These are phyloP conservation scores for Tritrichomonas musculus DNA, from an alignment of 208 protist genomes.

Conservation along the genomic window DNA sequence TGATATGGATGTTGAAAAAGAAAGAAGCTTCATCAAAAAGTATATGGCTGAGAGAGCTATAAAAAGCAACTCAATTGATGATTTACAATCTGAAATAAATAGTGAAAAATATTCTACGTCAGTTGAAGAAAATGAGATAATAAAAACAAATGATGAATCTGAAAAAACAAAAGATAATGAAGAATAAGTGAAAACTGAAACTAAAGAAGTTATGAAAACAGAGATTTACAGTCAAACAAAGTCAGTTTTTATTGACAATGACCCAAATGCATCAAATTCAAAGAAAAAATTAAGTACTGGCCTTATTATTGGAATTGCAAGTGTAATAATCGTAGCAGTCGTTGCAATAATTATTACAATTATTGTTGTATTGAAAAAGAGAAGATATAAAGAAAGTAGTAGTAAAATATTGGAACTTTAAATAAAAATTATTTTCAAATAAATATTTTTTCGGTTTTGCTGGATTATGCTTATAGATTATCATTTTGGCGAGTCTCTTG, in stretches of 20 bases:
- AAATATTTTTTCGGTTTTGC: no score
- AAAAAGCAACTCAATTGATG: not conserved
- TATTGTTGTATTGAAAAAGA: no score
- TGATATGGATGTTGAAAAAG: not conserved
- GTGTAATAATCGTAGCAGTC: no score
- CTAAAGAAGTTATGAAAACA: not conserved
- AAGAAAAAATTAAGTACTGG: no score
- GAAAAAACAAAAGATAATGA: not conserved
- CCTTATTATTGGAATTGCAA: no score
- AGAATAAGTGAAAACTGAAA: not conserved
- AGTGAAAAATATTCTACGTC: not conserved
- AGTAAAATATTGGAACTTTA: no score
- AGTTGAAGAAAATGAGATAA: not conserved
- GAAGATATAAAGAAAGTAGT: no score
- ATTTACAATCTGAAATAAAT: not conserved
- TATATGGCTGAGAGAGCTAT: not conserved
- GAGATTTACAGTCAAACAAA: not conserved
- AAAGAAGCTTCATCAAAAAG: not conserved
- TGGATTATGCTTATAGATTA: no score
- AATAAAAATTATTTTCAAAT: no score
- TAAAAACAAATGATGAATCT: not conserved
- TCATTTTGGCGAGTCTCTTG: no score
- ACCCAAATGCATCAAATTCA: no score
- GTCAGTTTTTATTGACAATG: not conserved
- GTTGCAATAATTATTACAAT: no score